phyloP scores from a whole-genome alignment of 495 filamentous ascomycete genomes.

The Penicillium odoratum region DNA sequence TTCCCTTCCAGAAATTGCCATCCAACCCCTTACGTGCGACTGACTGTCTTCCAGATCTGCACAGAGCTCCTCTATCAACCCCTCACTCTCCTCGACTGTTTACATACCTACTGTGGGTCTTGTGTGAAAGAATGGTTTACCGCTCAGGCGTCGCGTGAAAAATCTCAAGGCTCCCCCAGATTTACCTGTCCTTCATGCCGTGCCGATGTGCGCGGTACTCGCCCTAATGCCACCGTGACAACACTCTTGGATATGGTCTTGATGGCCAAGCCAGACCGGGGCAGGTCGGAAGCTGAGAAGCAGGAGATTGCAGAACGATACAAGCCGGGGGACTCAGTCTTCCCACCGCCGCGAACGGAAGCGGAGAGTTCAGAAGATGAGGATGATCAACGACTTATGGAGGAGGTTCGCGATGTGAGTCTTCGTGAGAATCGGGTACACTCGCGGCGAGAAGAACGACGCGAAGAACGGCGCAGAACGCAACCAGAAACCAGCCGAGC shows the following conservation, averaged over 20 bases:
- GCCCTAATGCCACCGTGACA: conserved; percentile 79
- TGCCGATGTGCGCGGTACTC: conserved; percentile 76
- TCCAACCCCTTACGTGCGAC: conserved; percentile 21
- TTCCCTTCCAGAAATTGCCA: conserved; percentile 19
- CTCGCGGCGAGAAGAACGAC: conserved; percentile 34
- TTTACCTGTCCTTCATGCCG: conserved; percentile 94
- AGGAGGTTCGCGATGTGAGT: conserved; percentile 70
- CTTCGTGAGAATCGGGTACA: conserved; percentile 57
- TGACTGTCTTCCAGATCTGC: conserved; percentile 70
- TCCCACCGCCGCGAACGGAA: conserved; percentile 21
- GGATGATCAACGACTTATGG: conserved; percentile 67
- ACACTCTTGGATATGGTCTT: conserved; percentile 79
- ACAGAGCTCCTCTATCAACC: conserved; percentile 95
- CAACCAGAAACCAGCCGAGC: conserved; percentile 21
- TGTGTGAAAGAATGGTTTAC: conserved; percentile 94
- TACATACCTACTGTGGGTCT: conserved; percentile 94
- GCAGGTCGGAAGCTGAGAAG: conserved; percentile 65
- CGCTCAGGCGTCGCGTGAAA: conserved; percentile 53
- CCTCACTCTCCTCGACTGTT: conserved; percentile 92
- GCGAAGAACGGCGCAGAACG: conserved; percentile 14
- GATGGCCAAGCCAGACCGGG: conserved; percentile 69
- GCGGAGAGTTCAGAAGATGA: conserved; percentile 38
- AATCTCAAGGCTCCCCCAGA: conserved; percentile 45
- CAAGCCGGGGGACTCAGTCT: conserved; percentile 73
- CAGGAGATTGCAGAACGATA: conserved; percentile 68